A percentile compares a stretch with the other conserved stretches of the same genome.
phyloP scores from a whole-genome alignment of 164 flowering plant species.

The Protea cynaroides region DNA sequence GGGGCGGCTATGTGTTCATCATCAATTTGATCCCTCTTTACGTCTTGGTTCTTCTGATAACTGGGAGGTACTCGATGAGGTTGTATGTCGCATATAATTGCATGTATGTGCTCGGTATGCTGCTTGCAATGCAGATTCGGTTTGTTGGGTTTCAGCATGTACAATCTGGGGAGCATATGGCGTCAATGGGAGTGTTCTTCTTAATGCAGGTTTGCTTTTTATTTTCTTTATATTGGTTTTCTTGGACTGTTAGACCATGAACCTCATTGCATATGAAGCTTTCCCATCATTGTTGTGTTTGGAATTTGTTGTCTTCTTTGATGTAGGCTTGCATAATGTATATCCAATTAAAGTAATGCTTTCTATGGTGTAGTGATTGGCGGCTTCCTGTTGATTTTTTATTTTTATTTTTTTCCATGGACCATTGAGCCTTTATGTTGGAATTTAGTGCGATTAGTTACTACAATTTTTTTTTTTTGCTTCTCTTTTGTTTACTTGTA shows the following conservation, averaged over 20 bases:
- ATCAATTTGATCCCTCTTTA: conserved; percentile 89
- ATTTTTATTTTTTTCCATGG: too few relatives aligned
- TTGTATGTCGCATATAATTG: conserved; percentile 86
- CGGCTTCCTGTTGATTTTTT: too few relatives aligned
- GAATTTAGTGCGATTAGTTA: too few relatives aligned
- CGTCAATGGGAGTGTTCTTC: conserved; percentile 98
- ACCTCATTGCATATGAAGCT: background rate
- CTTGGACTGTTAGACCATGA: background rate
- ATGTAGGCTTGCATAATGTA: background rate
- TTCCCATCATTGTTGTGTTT: background rate
- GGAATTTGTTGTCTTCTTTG: background rate
- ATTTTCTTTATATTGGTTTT: background rate
- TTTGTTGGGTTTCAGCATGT: conserved; percentile 99
- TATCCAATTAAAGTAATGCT: too few relatives aligned
- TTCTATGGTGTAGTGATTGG: too few relatives aligned
- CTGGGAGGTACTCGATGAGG: conserved; percentile 93
- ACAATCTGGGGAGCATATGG: conserved; percentile 99
- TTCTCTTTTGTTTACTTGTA: too few relatives aligned
- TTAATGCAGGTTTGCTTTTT: conserved; percentile 61
- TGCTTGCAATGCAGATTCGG: conserved; percentile 97
- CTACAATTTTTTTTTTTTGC: too few relatives aligned
- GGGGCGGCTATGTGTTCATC: conserved; percentile 98
- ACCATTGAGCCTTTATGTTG: too few relatives aligned
- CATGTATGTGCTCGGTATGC: conserved; percentile 86
- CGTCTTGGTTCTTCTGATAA: conserved; percentile 80